Base-by-base conservation (phyloP, 768 basidiomycete species). In the Mycena metata region DNA sequence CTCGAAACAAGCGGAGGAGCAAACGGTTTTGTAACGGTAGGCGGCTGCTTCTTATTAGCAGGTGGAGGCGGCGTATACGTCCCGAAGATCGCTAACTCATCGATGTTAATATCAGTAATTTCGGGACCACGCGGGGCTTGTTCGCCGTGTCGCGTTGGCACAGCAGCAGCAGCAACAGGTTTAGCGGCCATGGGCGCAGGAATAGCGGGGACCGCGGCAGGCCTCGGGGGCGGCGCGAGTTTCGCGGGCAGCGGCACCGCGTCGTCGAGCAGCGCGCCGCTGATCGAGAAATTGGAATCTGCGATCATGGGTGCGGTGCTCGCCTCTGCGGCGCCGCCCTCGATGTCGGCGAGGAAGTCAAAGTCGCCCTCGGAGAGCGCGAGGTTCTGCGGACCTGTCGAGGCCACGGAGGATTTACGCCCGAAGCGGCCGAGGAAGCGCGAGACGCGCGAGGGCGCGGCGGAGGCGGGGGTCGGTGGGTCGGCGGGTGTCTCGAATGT, bases 401-500 rank as follows among this genome's bases (percentile, higher is more conserved):
- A 39, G 15, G 75, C 69, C 5, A 79, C 67, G 21, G 82, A 71
- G 52, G 80, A 83, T 30, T 79, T 78, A 23, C 89, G 86, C 10
- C 89, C 90, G 77, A 96, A 93, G 54, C 93, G 88, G 56, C 86
- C 89, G 54, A 96, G 83, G 76, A 96, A 96, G 6, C 95, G 88
- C 13, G 94, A 94, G 36, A 96, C 92, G 10, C 88, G 93, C 0
- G 95, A 94, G 33, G 88, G 82, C 16, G 84, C 76, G 6, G 84
- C 76, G 6, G 83, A 74, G 39, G 73, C 71, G 17, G 76, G 72
- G 15, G 45, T 26, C 16, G 12, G 17, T 33, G 60, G 45, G 41
- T 66, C 64, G 39, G 39, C 17, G 50, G 23, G 3, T 23, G 78
- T 77, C 24, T 71, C 26, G 24, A 71, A 61, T 24, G 76, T 64